Evolutionary conservation across 2,329 filamentous ascomycete species (phyloP).

Genomic region (Trichoderma simmonsii): DNA sequence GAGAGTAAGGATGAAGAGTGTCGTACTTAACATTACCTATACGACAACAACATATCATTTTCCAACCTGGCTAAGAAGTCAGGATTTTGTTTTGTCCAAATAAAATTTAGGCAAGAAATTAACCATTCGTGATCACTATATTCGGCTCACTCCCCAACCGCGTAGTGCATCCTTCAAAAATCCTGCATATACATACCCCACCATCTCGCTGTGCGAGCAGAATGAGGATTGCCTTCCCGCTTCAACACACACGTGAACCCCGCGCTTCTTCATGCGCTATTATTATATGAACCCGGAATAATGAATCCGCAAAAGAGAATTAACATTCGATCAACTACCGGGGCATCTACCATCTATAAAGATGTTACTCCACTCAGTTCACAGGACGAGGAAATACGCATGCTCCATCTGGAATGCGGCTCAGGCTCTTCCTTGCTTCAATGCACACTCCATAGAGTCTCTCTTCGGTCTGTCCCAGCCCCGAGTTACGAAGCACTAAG

Average conservation of each 20-base stretch:
- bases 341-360: background rate
- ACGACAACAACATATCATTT: background rate
- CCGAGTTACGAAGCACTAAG: background rate
- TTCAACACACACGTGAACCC: background rate
- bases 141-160: background rate
- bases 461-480: background rate
- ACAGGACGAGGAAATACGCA: background rate
- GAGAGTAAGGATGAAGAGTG: background rate
- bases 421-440: background rate
- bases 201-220: background rate
- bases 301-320: background rate
- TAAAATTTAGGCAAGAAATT: background rate
- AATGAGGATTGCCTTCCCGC: background rate
- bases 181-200: background rate
- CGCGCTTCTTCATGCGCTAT: background rate
- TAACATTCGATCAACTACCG: background rate
- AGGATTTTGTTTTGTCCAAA: background rate
- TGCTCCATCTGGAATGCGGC: background rate
- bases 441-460: background rate
- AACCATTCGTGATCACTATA: background rate
- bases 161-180: background rate
- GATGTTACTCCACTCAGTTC: background rate
- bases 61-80: background rate
- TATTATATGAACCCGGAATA: background rate
- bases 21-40: background rate